Base-by-base conservation (phyloP, 345 rosid genomes). In the Eucalyptus decipiens region DNA sequence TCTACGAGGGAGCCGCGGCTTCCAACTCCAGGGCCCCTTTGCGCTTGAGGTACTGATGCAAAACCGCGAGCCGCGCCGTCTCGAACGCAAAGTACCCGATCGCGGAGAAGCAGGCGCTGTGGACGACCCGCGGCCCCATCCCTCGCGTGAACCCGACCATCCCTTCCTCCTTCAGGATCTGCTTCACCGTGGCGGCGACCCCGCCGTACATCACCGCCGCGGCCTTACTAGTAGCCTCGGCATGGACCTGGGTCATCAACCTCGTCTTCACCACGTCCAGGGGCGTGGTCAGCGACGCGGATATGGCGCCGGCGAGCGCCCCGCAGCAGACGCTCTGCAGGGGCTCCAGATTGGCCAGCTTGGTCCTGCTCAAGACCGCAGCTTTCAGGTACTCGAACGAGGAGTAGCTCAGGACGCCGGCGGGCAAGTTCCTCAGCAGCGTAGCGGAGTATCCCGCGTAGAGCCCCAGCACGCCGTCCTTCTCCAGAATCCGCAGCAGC, bases 361-460 rank as follows among this genome's bases (percentile, higher is more conserved):
- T 89, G 45, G 95, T 95, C 91, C 87, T 93, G 23, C 89, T 94
- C 96, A 97, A 90, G 48, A 97, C 97, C 47, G 93, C 97, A 19
- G 97, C 97, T 92, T 97, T 97, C 80, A 97, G 87, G 89, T 97
- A 97, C 91, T 97, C 98, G 76, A 97, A 97, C 6, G 99, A 97
- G 3, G 99, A 97, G 88, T 97, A 97, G 92, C 97, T 97, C 83
- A 97, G 62, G 13, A 97, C 99, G 40, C 99, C 99, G 28, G 99
- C 97, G 6, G 99, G 99, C 90, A 97, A 93, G 89, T 97, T 97
- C 91, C 99, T 92, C 88, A 97, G 86, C 94, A 97, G 89, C 37
- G 99, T 97, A 11, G 99, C 99, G 30, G 98, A 95, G 89, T 97
- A 97, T 30, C 99, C 98, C 1, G 99, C 98, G 85, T 97, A 97